A percentile compares a stretch with the other conserved stretches of the same genome.
Evolutionary conservation across 225 moss, liverwort and hornwort genomes (phyloP).

Genomic region (Neckera pumila): DNA sequence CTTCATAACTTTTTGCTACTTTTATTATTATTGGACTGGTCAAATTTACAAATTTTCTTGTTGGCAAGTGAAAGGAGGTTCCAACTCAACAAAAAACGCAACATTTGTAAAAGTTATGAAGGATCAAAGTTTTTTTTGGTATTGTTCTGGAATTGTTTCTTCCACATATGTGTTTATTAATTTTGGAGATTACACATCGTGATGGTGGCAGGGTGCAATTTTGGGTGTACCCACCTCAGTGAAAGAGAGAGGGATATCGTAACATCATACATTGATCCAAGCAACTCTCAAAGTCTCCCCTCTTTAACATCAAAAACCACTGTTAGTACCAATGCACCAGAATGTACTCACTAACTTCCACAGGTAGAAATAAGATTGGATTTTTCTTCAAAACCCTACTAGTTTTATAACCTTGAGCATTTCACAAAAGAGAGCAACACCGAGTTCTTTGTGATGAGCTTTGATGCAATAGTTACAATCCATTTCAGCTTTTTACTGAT

Average conservation of each 20-base stretch:
- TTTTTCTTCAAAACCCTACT: background rate
- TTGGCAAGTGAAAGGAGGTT: background rate
- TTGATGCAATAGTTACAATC: background rate
- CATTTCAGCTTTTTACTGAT: background rate
- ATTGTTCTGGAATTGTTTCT: background rate
- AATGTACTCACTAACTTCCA: background rate
- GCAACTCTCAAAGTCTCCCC: too few relatives aligned
- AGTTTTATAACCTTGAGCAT: background rate
- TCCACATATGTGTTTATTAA: too few relatives aligned
- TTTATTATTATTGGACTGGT: background rate
- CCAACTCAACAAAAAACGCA: rapidly evolving
- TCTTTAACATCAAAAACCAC: background rate
- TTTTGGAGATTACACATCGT: background rate
- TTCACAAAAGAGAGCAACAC: background rate
- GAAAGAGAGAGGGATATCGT: background rate
- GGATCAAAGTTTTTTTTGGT: background rate
- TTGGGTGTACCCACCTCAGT: background rate
- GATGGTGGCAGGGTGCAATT: too few relatives aligned
- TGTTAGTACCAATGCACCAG: background rate
- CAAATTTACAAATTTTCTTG: background rate
- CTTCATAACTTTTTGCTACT: background rate
- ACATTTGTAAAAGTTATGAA: background rate
- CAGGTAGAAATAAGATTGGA: too few relatives aligned
- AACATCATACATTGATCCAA: background rate
- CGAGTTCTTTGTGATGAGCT: background rate